Conservation (phyloP, 345 rosid species). For the Rubroshorea leprosula region DNA sequence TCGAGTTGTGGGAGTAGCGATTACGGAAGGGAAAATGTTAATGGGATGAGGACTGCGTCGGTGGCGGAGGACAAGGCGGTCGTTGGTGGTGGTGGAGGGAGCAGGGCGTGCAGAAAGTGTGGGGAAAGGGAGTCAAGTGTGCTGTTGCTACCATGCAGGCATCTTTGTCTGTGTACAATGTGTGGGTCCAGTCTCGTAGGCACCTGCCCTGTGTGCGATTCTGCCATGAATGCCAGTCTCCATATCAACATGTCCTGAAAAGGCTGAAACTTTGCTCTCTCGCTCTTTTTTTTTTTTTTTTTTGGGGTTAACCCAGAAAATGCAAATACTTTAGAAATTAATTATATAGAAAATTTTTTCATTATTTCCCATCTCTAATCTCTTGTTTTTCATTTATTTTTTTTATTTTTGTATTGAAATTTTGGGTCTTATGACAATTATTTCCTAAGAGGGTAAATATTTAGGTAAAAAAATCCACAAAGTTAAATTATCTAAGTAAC, state of each 20-base stretch:
- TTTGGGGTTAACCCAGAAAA: not conserved
- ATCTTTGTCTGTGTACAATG: slow-evolving; percentile 67
- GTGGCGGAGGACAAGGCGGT: not conserved
- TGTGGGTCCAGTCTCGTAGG: slow-evolving; percentile 52
- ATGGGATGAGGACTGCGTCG: not conserved
- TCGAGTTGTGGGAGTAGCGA: slow-evolving; percentile 68
- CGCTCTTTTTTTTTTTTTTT: slow-evolving; percentile 8
- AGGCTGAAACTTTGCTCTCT: no score
- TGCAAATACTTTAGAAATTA: slow-evolving; percentile 13
- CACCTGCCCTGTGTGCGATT: slow-evolving; percentile 45
- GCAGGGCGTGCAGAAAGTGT: slow-evolving; percentile 44
- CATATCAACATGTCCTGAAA: slow-evolving; percentile 56
- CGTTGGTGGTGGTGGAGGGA: slow-evolving; percentile 6
- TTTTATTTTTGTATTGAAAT: not conserved
- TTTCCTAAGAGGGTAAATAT: no score
- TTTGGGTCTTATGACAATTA: no score
- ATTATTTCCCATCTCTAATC: not conserved
- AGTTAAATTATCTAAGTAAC: no score
- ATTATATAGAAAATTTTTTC: slow-evolving; percentile 9
- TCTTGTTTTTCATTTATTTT: not conserved
- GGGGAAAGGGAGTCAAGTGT: slow-evolving; percentile 65
- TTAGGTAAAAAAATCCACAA: no score
- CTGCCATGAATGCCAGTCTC: slow-evolving; percentile 48
- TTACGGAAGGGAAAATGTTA: not conserved
- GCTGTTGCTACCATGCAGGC: slow-evolving; percentile 81